phyloP scores from a whole-genome alignment of 805 yeast genomes.

The Ogataea populi-albae region DNA sequence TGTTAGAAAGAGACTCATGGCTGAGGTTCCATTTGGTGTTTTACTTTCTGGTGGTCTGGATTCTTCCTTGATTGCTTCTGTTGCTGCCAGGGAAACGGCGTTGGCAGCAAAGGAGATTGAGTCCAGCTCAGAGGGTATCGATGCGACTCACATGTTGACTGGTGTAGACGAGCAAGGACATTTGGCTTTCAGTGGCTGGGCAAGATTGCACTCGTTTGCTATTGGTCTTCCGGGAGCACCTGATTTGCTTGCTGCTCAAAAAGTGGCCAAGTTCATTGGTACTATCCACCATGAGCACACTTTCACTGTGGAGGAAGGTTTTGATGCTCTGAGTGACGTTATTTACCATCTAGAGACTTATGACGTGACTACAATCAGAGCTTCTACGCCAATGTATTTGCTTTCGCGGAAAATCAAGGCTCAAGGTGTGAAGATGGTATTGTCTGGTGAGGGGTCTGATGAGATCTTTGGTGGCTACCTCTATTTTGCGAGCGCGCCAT shows the following conservation, averaged over 20 bases:
- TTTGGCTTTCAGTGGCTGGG: slow-evolving; percentile 71
- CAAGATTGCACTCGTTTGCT: slow-evolving; percentile 90
- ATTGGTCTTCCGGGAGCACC: slow-evolving; percentile 98
- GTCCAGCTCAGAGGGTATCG: slow-evolving; percentile 45
- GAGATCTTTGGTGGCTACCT: slow-evolving; percentile 98
- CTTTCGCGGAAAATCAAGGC: slow-evolving; percentile 97
- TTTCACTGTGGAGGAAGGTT: slow-evolving; percentile 94
- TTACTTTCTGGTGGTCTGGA: slow-evolving; percentile 96
- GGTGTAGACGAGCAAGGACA: slow-evolving; percentile 92
- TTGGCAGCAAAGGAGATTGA: slow-evolving; percentile 60
- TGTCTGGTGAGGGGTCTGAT: slow-evolving; percentile 98
- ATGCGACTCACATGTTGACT: slow-evolving; percentile 69
- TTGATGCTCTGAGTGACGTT: slow-evolving; percentile 92
- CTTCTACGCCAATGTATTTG: slow-evolving; percentile 98
- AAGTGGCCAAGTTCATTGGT: slow-evolving; percentile 94
- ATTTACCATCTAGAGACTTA: slow-evolving; percentile 95
- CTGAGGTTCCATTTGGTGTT: slow-evolving; percentile 99
- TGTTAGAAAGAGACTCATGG: slow-evolving; percentile 98
- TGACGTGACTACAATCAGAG: slow-evolving; percentile 98
- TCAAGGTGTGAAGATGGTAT: slow-evolving; percentile 98
- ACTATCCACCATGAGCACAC: slow-evolving; percentile 98
- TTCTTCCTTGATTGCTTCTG: slow-evolving; percentile 92
- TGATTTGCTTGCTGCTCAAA: slow-evolving; percentile 92
- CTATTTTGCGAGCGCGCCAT: slow-evolving; percentile 96
- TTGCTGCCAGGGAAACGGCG: slow-evolving; percentile 94